Conservation (phyloP, 2,329 filamentous ascomycete species). For the Cytospora piceicola region DNA sequence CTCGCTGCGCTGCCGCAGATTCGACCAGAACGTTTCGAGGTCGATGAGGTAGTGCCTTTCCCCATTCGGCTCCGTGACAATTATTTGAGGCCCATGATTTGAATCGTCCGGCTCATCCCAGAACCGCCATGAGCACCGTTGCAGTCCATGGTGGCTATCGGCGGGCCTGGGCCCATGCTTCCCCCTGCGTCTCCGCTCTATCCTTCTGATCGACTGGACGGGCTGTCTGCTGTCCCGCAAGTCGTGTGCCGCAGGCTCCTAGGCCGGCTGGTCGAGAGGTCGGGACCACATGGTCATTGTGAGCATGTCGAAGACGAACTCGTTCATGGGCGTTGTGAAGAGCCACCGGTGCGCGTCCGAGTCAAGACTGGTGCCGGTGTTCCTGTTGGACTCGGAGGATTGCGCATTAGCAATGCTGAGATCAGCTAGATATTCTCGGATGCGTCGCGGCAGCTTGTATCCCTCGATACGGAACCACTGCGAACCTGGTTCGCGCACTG, state of each 20-base stretch:
- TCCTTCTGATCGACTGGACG: neutral
- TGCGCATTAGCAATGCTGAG: conserved; percentile 5
- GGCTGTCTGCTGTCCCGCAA: neutral
- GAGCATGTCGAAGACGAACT: conserved; percentile 18
- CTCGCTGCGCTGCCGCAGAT: conserved; percentile 8
- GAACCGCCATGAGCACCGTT: conserved; percentile 16
- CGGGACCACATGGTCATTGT: conserved; percentile 16
- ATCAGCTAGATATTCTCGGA: conserved; percentile 18
- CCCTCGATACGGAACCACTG: conserved; percentile 7
- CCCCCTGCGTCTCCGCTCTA: neutral
- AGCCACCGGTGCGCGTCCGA: conserved; percentile 23
- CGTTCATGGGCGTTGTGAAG: conserved; percentile 14
- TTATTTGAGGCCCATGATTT: conserved; percentile 25
- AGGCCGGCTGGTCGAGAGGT: conserved; percentile 1
- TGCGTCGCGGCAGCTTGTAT: conserved; percentile 4
- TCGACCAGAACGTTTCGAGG: conserved; percentile 1
- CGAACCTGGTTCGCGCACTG: neutral
- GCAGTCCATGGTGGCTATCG: neutral
- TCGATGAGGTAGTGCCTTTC: conserved; percentile 19
- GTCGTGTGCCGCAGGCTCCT: conserved; percentile 6
- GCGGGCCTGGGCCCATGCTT: neutral
- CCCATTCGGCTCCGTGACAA: conserved; percentile 22
- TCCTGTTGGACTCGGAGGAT: neutral
- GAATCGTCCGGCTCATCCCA: conserved; percentile 19
- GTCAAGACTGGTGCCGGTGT: neutral